Percentiles rank a stretch among this genome's conserved stretches.
phyloP scores from a whole-genome alignment of 2,329 filamentous ascomycete species.

The Chrysosphaeria jannelii region DNA sequence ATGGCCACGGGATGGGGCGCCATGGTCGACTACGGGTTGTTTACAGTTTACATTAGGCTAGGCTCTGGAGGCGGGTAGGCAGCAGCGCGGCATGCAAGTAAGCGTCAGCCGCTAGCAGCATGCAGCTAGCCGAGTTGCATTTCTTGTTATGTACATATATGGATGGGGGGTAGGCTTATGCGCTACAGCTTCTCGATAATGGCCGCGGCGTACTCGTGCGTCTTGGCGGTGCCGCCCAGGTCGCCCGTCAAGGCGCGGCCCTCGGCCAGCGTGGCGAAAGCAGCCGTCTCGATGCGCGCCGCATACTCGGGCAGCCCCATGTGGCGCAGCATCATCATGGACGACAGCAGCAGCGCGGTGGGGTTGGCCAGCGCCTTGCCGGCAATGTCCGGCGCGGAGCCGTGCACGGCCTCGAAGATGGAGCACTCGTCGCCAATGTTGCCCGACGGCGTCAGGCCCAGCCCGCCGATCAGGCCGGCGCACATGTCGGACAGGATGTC shows the following conservation, averaged over 20 bases:
- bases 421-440: constrained; percentile 99
- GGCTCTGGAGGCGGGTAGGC: too few relatives aligned
- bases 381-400: constrained; percentile 31
- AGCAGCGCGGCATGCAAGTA: too few relatives aligned
- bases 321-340: constrained; percentile 99
- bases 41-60: too few relatives aligned
- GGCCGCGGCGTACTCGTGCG: constrained; percentile 69
- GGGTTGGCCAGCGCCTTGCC: constrained; percentile 86
- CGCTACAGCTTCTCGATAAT: constrained; percentile 45
- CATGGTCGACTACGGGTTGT: too few relatives aligned
- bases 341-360: constrained; percentile 76
- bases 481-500: constrained; percentile 99
- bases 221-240: constrained; percentile 87
- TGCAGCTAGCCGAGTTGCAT: too few relatives aligned
- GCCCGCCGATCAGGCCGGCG: constrained; percentile 88
- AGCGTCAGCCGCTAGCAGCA: too few relatives aligned
- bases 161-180: too few relatives aligned
- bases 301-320: constrained; percentile 78
- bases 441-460: constrained; percentile 85
- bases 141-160: background rate
- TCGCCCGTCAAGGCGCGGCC: constrained; percentile 92
- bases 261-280: constrained; percentile 83
- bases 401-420: constrained; percentile 97
- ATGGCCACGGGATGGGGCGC: constrained; percentile 25
- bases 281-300: constrained; percentile 68